Conservation (phyloP, 1,139 yeast species). For the Geotrichum macrosporum region DNA sequence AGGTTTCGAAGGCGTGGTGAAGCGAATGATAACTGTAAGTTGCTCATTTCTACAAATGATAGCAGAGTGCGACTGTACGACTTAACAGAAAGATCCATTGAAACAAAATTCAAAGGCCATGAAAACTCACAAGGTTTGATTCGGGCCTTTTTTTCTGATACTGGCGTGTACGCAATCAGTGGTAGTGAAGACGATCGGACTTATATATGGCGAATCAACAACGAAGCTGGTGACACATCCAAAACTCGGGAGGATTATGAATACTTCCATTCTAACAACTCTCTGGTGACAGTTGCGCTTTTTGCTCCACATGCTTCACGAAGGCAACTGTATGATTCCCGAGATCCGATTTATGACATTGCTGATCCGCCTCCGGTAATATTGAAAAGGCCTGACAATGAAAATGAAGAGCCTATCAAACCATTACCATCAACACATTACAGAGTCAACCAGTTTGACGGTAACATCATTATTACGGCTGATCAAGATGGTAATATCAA, state of each 20-base stretch:
- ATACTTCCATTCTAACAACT: conserved; percentile 72
- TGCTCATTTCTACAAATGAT: conserved; percentile 62
- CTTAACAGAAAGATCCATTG: conserved; percentile 51
- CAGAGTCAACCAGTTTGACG: conserved; percentile 26
- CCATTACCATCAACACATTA: neutral
- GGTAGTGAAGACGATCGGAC: conserved; percentile 48
- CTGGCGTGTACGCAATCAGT: conserved; percentile 41
- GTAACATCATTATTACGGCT: conserved; percentile 63
- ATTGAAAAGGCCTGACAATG: conserved; percentile 2
- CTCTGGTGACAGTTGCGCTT: conserved; percentile 67
- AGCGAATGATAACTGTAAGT: conserved; percentile 12
- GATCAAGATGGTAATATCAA: conserved; percentile 71
- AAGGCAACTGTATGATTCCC: conserved; percentile 61
- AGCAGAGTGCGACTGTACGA: conserved; percentile 68
- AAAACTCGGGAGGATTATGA: conserved; percentile 41
- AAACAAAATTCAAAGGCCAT: conserved; percentile 69
- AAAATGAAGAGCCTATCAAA: neutral
- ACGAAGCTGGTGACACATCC: conserved; percentile 18
- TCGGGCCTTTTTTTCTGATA: conserved; percentile 60
- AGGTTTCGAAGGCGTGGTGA: neutral
- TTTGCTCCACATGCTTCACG: conserved; percentile 77
- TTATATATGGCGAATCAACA: conserved; percentile 55
- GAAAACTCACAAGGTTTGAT: conserved; percentile 69
- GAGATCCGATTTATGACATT: conserved; percentile 73
- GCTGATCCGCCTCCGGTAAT: conserved; percentile 32